A percentile compares a stretch with the other conserved stretches of the same genome.
phyloP scores from a whole-genome alignment of 257 asterid species.

The Nicotiana knightiana region DNA sequence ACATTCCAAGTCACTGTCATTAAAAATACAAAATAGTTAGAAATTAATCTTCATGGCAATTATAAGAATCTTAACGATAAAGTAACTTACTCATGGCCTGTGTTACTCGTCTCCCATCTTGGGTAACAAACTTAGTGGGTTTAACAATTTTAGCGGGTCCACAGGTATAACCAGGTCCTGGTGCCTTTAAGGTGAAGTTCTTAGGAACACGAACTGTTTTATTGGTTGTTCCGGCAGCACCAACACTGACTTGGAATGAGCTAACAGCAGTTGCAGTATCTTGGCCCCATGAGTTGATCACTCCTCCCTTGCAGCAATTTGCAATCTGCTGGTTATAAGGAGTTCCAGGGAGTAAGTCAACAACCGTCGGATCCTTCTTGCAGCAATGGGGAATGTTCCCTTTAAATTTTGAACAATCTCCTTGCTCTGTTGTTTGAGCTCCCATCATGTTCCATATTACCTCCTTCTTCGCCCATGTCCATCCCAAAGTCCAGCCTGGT shows the following conservation, averaged over 20 bases:
- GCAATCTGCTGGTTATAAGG: conserved; percentile 76
- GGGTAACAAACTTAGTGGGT: conserved; percentile 38
- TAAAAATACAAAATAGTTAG: conserved; percentile 6
- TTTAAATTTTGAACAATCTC: conserved; percentile 55
- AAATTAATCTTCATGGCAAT: not conserved
- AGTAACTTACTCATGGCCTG: conserved; percentile 68
- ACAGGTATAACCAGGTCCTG: conserved; percentile 73
- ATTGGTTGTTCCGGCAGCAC: conserved; percentile 61
- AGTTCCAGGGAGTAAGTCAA: conserved; percentile 63
- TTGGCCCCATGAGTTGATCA: conserved; percentile 56
- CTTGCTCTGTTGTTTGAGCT: conserved; percentile 52
- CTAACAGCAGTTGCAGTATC: conserved; percentile 57
- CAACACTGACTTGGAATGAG: conserved; percentile 63
- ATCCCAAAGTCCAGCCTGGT: conserved; percentile 64
- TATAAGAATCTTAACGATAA: not conserved
- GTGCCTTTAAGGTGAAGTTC: conserved; percentile 66
- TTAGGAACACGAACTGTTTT: conserved; percentile 55
- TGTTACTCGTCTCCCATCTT: conserved; percentile 57
- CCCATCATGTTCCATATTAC: conserved; percentile 63
- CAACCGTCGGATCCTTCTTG: conserved; percentile 58
- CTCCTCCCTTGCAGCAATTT: conserved; percentile 79
- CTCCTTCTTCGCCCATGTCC: conserved; percentile 69
- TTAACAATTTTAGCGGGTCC: conserved; percentile 62
- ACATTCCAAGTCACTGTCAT: conserved; percentile 86
- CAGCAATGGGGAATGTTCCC: conserved; percentile 55